Evolutionary conservation across 2,329 filamentous ascomycete species (phyloP).

Genomic region (Colletotrichum lentis): DNA sequence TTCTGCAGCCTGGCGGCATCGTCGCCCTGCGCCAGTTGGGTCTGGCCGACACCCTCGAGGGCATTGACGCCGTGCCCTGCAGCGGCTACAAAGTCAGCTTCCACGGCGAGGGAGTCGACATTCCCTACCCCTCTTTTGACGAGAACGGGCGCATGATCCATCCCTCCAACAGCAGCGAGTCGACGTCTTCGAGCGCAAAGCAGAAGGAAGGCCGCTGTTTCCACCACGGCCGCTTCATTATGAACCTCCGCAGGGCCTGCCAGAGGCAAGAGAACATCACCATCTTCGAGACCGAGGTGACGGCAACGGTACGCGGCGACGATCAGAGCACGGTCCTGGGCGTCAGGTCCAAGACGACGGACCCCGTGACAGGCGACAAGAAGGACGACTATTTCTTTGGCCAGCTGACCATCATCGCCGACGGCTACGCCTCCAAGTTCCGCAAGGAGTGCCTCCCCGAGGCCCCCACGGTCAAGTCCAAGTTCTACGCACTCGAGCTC

Average conservation of each 20-base stretch:
- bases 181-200: slow-evolving; percentile 39
- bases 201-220: slow-evolving; percentile 77
- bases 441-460: slow-evolving; percentile 78
- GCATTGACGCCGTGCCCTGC: slow-evolving; percentile 84
- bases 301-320: slow-evolving; percentile 75
- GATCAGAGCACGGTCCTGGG: slow-evolving; percentile 79
- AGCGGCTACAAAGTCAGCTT: slow-evolving; percentile 90
- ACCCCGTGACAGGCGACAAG: slow-evolving; percentile 64
- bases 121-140: slow-evolving; percentile 78
- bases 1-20: slow-evolving; percentile 92
- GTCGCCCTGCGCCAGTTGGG: slow-evolving; percentile 82
- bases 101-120: slow-evolving; percentile 74
- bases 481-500: slow-evolving; percentile 93
- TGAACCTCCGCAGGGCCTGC: slow-evolving; percentile 79
- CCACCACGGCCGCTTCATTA: slow-evolving; percentile 94
- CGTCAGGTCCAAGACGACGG: slow-evolving; percentile 75
- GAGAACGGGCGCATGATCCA: slow-evolving; percentile 49
- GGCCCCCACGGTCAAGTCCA: slow-evolving; percentile 76
- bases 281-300: slow-evolving; percentile 88
- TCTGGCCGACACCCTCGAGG: slow-evolving; percentile 81
- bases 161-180: slow-evolving; percentile 13
- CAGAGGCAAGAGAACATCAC: slow-evolving; percentile 82
- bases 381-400: slow-evolving; percentile 83
- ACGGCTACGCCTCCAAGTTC: slow-evolving; percentile 93
- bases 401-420: slow-evolving; percentile 84